Evolutionary conservation across 495 filamentous ascomycete species (phyloP).

Genomic region (Penicillium angulare): DNA sequence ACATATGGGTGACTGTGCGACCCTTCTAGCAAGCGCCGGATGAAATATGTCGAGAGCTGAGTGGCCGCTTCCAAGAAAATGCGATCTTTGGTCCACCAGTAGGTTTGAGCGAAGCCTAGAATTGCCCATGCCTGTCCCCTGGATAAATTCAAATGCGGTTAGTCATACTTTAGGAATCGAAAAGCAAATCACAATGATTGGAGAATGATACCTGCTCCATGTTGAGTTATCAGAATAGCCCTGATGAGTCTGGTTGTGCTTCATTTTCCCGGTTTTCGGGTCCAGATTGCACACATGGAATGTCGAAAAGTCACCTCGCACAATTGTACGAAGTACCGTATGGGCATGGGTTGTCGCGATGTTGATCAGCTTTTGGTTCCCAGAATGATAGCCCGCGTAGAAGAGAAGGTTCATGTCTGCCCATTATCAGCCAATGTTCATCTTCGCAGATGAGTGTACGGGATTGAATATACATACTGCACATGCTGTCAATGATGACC

Average conservation of each 20-base stretch:
- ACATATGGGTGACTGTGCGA: no score
- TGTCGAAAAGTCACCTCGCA: constrained; percentile 30
- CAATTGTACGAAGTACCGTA: constrained; percentile 23
- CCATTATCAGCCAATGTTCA: background rate
- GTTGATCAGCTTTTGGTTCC: constrained; percentile 16
- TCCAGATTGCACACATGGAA: constrained; percentile 44
- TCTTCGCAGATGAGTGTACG: background rate
- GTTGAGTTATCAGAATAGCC: constrained; percentile 39
- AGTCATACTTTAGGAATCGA: no score
- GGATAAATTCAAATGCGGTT: no score
- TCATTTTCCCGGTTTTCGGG: constrained; percentile 25
- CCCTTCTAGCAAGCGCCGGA: no score
- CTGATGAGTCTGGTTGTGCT: constrained; percentile 36
- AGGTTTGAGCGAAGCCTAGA: constrained; percentile 45
- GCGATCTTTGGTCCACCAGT: constrained; percentile 38
- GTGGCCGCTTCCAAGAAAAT: constrained; percentile 37
- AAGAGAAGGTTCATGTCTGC: constrained; percentile 43
- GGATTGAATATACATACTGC: constrained; percentile 8
- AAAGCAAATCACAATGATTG: no score
- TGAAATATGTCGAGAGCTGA: constrained; percentile 36
- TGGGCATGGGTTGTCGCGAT: constrained; percentile 41
- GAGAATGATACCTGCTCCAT: no score
- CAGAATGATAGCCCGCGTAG: constrained; percentile 35
- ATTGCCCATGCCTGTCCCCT: constrained; percentile 49
- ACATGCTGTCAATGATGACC: constrained; percentile 13